Base-by-base conservation (phyloP, 129 eudicot genomes). In the Chrysanthemum seticuspe region DNA sequence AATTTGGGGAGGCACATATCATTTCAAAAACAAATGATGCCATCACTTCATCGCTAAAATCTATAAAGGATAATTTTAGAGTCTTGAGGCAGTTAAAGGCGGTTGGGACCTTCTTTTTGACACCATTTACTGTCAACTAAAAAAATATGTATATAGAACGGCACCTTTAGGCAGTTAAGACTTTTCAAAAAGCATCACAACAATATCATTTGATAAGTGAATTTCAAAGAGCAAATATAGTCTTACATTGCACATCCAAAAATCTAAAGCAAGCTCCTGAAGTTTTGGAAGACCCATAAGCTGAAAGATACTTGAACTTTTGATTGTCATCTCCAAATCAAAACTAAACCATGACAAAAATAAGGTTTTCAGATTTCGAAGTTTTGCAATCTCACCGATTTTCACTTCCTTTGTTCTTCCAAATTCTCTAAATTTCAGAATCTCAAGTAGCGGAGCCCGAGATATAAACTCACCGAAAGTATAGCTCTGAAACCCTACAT, bases 361-460 rank as follows among this genome's bases (percentile, higher is more conserved):
- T 40, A 40, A 7, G 47, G 47, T 54, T 5, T 54, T 54, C 59
- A 9, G 19, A 54, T 29, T 7, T 13, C 29, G 11, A 74, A 74
- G 53, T 62, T 63, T 74, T 29, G 78, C 65, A 55, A 74, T 52
- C 44, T 53, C 72, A 14, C 2, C 7, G 13, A 65, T 36, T 13
- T 74, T 54, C 12, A 65, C 47, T 40, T 8, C 47, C 10, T 40
- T 40, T 40, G 1, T 3, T 65, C 5, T 16, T 64, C 57, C 8
- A 27, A 13, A 4, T 2, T 27, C 5, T 11, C 13, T 10, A 16
- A 65, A 4, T 13, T 54, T 52, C 66, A 75, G 54, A 75, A 10
- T 21, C 73, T 65, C 55, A 65, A 75, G 79, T 40, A 44, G 27
- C 6, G 79, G 67, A 21, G 58, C 66, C 55, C 18, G 59, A 9